A percentile compares a stretch with the other conserved stretches of the same genome.
phyloP scores from a whole-genome alignment of 768 basidiomycete species.

The Mycena galericulata region DNA sequence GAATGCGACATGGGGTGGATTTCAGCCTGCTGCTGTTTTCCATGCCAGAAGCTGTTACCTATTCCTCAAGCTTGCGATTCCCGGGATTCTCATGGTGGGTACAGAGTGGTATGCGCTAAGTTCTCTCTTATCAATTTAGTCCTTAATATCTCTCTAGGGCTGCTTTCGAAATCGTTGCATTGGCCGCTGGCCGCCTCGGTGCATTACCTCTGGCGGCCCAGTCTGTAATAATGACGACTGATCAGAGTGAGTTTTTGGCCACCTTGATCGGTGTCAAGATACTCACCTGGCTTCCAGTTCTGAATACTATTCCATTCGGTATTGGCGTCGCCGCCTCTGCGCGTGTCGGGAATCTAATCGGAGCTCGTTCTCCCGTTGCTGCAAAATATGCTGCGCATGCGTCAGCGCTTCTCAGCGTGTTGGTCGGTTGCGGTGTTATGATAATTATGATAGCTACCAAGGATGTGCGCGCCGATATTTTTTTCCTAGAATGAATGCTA shows the following conservation, averaged over 20 bases:
- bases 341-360: conserved; percentile 80
- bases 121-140: background rate
- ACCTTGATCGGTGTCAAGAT: background rate
- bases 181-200: conserved; percentile 80
- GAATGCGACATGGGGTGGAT: conserved; percentile 75
- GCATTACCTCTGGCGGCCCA: conserved; percentile 78
- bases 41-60: conserved; percentile 60
- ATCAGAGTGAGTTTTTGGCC: conserved; percentile 65
- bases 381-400: conserved; percentile 73
- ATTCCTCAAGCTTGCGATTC: conserved; percentile 78
- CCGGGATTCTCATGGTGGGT: conserved; percentile 83
- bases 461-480: conserved; percentile 57
- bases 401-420: conserved; percentile 71
- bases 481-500: background rate
- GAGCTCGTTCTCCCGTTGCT: conserved; percentile 61
- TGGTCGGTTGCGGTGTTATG: conserved; percentile 72
- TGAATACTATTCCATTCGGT: conserved; percentile 83
- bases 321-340: conserved; percentile 82
- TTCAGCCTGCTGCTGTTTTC: conserved; percentile 58
- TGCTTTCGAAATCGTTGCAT: conserved; percentile 85
- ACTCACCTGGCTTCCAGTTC: conserved; percentile 51
- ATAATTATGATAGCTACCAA: conserved; percentile 63
- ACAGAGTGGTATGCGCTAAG: conserved; percentile 75
- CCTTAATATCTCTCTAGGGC: conserved; percentile 61
- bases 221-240: conserved; percentile 84